These are phyloP conservation scores for Crithidia fasciculata DNA, from an alignment of 208 protist species.

Conservation along the genomic window DNA sequence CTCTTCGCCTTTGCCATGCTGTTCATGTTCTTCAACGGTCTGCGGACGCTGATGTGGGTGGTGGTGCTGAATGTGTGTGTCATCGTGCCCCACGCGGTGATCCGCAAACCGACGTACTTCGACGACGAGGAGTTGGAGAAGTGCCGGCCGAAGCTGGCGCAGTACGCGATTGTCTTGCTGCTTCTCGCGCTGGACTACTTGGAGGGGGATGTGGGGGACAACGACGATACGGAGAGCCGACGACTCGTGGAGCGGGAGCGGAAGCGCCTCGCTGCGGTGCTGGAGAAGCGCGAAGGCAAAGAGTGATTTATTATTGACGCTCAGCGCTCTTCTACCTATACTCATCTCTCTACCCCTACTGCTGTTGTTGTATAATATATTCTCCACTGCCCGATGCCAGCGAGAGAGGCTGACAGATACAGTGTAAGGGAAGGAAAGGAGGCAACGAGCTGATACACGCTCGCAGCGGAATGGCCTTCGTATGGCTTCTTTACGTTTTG, in stretches of 20 bases:
- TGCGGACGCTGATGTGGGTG: constrained; percentile 48
- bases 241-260: constrained; percentile 24
- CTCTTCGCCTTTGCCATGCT: constrained; percentile 42
- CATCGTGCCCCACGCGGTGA: constrained; percentile 77
- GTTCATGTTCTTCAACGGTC: constrained; percentile 55
- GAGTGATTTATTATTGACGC: not conserved
- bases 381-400: too few relatives aligned
- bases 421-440: too few relatives aligned
- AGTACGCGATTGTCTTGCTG: constrained; percentile 62
- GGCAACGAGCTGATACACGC: too few relatives aligned
- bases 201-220: constrained; percentile 48
- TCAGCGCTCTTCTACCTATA: not conserved
- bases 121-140: constrained; percentile 90
- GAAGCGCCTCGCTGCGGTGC: constrained; percentile 33
- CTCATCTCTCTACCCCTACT: constrained; percentile 3
- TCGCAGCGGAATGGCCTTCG: too few relatives aligned
- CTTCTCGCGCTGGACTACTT: constrained; percentile 67
- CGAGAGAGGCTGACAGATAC: too few relatives aligned
- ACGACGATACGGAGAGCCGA: constrained; percentile 35
- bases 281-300: constrained; percentile 20
- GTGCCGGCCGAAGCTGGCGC: constrained; percentile 68
- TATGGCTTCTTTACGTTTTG: constrained; percentile 4
- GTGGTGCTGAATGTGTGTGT: constrained; percentile 56
- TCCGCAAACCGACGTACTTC: constrained; percentile 77
- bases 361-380: not conserved